Conservation (phyloP, 2,329 filamentous ascomycete species). For the Colletotrichum sp. region DNA sequence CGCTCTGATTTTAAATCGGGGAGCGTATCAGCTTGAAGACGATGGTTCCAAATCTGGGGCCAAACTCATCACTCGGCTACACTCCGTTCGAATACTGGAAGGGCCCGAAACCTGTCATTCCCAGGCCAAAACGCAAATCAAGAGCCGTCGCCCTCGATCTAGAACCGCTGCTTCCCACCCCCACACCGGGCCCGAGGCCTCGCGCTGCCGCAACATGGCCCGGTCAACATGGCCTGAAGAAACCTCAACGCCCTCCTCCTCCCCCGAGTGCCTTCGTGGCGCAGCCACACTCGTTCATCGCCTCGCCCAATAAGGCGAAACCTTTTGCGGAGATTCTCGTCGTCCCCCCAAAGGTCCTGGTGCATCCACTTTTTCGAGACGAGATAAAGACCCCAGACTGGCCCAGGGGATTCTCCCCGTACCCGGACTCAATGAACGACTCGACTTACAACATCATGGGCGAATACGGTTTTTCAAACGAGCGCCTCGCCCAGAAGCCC, state of each 20-base stretch:
- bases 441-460: slow-evolving; percentile 11
- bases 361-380: slow-evolving; percentile 18
- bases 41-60: slow-evolving; percentile 18
- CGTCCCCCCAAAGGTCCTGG: slow-evolving; percentile 16
- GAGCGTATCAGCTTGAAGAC: slow-evolving; percentile 12
- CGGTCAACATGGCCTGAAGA: background rate
- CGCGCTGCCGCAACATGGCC: slow-evolving; percentile 17
- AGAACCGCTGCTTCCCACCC: slow-evolving; percentile 13
- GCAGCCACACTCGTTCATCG: slow-evolving; percentile 9
- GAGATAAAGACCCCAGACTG: slow-evolving; percentile 19
- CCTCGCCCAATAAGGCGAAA: background rate
- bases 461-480: background rate
- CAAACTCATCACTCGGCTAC: slow-evolving; percentile 24
- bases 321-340: slow-evolving; percentile 16
- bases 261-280: slow-evolving; percentile 11
- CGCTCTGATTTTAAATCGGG: slow-evolving; percentile 8
- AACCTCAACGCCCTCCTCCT: background rate
- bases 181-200: background rate
- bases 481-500: background rate
- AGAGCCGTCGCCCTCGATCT: background rate
- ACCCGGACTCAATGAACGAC: slow-evolving; percentile 9
- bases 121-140: slow-evolving; percentile 6
- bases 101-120: slow-evolving; percentile 24
- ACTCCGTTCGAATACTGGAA: slow-evolving; percentile 30
- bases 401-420: slow-evolving; percentile 10